Base-by-base conservation (phyloP, 371 early-diverging fungal species). In the Mucor ambiguus region DNA sequence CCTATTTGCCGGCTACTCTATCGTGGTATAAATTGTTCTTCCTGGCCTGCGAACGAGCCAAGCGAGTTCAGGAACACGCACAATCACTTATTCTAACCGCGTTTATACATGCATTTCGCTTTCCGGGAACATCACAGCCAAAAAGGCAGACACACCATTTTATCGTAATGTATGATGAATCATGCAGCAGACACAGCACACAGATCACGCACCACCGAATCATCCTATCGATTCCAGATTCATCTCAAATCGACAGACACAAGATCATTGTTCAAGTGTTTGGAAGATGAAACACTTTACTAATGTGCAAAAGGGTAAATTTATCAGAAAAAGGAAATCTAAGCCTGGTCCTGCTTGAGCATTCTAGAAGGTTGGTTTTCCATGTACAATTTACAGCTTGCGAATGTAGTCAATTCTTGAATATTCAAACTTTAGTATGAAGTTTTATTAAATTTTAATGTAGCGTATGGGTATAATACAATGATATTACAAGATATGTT, bases 401-500 rank as follows among this genome's bases (percentile, higher is more conserved):
- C 2, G 20, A n/a, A 20, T 20, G n/a, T 8, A 20, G 20, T 0
- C 7, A 20, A 20, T 44, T 20, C 1, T 35, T 10, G 37, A 35
- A 1, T 35, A 12, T 12, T 2, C 7, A 4, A 46, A 5, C 0
- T 35, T 49, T 49, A 14, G 49, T 49, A 49, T 49, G 20, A 41
- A 28, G 16, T 16, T 46, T 46, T 46, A 16, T 28, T 26, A 52
- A 16, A 12, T 52, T 7, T 26, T 28, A 28, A 52, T 28, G 52
- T 52, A 52, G 26, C 16, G 52, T 52, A 16, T 22, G 57, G 33
- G 57, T 56, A 56, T 56, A 30, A 56, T 52, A 52, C 26, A 52
- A 52, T 32, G 10, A 56, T 56, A 33, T 56, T 56, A 56, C 33
- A 56, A 56, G 33, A 52, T 49, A 49, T 52, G 52, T 11, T 35